Conservation (phyloP, 2,329 filamentous ascomycete species). For the Metarhizium sp. region DNA sequence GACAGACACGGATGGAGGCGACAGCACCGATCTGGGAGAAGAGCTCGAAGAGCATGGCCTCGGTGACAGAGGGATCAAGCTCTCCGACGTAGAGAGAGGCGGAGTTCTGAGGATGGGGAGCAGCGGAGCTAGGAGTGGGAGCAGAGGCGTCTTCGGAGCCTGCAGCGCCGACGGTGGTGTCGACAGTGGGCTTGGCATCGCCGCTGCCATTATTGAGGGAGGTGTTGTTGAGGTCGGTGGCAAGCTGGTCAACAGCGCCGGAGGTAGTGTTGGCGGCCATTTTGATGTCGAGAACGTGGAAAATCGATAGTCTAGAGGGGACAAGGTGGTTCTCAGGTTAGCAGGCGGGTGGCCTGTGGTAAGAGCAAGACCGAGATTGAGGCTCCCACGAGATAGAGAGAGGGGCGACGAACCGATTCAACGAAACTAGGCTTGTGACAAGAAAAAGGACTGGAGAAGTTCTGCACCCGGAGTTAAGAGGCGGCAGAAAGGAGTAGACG, state of each 20-base stretch:
- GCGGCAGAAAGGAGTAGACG: slow-evolving; percentile 3
- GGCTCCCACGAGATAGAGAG: slow-evolving; percentile 5
- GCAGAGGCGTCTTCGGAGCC: slow-evolving; percentile 50
- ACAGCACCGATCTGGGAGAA: slow-evolving; percentile 99
- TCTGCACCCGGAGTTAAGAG: slow-evolving; percentile 3
- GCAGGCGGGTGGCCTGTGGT: not conserved
- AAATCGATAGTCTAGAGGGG: slow-evolving; percentile 4
- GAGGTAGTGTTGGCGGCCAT: slow-evolving; percentile 53
- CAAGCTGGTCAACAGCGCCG: slow-evolving; percentile 69
- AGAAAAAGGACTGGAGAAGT: not conserved
- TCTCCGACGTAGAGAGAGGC: slow-evolving; percentile 98
- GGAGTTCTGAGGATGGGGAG: slow-evolving; percentile 77
- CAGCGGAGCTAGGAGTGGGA: slow-evolving; percentile 64
- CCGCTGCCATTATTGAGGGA: slow-evolving; percentile 61
- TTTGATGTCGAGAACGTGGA: slow-evolving; percentile 21
- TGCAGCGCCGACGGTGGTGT: slow-evolving; percentile 57
- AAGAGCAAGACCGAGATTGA: not conserved
- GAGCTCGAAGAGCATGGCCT: slow-evolving; percentile 99
- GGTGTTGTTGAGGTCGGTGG: slow-evolving; percentile 65
- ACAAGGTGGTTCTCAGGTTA: not conserved
- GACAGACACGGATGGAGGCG: slow-evolving; percentile 98
- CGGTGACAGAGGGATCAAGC: slow-evolving; percentile 93
- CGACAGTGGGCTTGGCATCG: slow-evolving; percentile 59
- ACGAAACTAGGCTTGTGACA: slow-evolving; percentile 1
- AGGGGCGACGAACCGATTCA: slow-evolving; percentile 4